phyloP scores from a whole-genome alignment of 768 basidiomycete genomes.

The Dioszegia hungarica region DNA sequence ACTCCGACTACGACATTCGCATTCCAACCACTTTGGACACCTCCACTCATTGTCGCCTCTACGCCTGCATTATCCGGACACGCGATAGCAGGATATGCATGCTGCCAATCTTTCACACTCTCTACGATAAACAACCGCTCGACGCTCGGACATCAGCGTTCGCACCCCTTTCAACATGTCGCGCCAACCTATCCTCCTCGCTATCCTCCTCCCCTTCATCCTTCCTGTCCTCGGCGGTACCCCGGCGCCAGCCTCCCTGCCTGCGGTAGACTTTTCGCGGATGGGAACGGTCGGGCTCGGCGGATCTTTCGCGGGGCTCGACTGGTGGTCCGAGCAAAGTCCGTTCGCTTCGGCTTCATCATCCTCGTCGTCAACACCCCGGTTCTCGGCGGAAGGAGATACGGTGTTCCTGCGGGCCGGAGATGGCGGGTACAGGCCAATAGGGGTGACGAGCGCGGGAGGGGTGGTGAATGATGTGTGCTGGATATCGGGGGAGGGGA shows the following conservation, averaged over 20 bases:
- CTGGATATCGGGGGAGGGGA: constrained; percentile 16
- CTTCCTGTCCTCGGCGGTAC: constrained; percentile 24
- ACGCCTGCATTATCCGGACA: not conserved
- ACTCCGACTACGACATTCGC: constrained; percentile 2
- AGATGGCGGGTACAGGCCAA: constrained; percentile 62
- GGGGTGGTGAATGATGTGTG: constrained; percentile 74
- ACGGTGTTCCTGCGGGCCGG: constrained; percentile 64
- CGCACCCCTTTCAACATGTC: constrained; percentile 16
- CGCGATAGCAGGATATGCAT: not conserved
- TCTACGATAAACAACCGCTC: not conserved
- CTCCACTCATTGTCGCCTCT: not conserved
- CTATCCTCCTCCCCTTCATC: constrained; percentile 9
- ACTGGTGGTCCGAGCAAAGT: constrained; percentile 46
- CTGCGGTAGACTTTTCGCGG: constrained; percentile 64
- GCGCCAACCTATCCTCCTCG: constrained; percentile 12
- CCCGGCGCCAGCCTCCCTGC: constrained; percentile 50
- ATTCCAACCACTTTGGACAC: not conserved
- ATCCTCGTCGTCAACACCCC: constrained; percentile 55
- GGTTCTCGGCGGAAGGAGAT: constrained; percentile 29
- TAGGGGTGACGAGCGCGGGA: constrained; percentile 75
- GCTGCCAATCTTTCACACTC: not conserved
- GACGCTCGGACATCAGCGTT: not conserved
- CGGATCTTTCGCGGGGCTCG: constrained; percentile 82
- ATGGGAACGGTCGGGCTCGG: constrained; percentile 89
- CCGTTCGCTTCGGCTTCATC: constrained; percentile 49